phyloP scores from a whole-genome alignment of 225 moss, liverwort and hornwort genomes.

The Marchantia polymorpha region DNA sequence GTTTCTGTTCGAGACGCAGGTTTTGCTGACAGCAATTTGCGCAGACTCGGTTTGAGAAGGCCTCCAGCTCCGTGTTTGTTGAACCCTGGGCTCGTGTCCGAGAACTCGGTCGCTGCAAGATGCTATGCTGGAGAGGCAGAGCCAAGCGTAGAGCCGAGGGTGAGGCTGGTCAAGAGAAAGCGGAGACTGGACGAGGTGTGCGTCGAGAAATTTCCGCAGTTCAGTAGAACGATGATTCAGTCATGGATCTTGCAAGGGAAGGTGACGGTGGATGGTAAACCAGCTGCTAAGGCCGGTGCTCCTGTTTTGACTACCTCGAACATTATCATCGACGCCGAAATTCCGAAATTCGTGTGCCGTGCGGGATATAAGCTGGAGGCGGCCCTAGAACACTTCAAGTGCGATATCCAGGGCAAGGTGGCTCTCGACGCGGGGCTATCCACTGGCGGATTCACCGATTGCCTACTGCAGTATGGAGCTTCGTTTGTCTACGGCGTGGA shows the following conservation, averaged over 20 bases:
- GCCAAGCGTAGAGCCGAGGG: background rate
- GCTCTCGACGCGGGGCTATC: conserved; percentile 91
- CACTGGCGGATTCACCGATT: conserved; percentile 95
- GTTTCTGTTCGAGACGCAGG: background rate
- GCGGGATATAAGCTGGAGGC: conserved; percentile 98
- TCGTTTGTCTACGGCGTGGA: conserved; percentile 81
- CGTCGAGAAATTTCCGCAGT: conserved; percentile 80
- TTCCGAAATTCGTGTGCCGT: conserved; percentile 93
- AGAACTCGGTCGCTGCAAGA: background rate
- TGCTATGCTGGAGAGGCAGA: conserved; percentile 11
- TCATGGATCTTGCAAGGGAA: conserved; percentile 99
- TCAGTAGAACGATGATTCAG: conserved; percentile 87
- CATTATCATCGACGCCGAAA: conserved; percentile 70
- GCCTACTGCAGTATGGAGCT: conserved; percentile 84
- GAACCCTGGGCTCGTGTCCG: background rate
- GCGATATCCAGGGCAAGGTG: conserved; percentile 78
- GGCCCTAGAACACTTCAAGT: conserved; percentile 78
- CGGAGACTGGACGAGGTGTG: conserved; percentile 89
- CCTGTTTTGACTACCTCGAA: conserved; percentile 59
- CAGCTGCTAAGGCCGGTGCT: conserved; percentile 77
- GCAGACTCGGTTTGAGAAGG: background rate
- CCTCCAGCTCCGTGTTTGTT: too few relatives aligned
- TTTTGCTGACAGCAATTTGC: background rate
- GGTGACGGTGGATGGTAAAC: conserved; percentile 83
- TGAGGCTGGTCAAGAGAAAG: conserved; percentile 61